Percentiles rank a stretch among this genome's conserved stretches.
Conservation (phyloP, 2,329 filamentous ascomycete species). For the Colletotrichum cuscutae region DNA sequence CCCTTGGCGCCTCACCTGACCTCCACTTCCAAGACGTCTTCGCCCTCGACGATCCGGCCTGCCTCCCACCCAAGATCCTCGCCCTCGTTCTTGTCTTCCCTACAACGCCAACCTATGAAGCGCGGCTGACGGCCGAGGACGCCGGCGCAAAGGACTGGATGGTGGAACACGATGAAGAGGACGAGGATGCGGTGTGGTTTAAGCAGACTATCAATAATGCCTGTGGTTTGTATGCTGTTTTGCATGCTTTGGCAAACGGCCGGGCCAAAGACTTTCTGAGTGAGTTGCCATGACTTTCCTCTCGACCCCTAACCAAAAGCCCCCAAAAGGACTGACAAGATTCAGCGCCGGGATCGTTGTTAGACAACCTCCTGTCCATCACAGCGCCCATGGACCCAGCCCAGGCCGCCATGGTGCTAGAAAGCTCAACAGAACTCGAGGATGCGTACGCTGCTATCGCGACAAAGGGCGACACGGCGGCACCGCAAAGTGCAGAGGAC, state of each 20-base stretch:
- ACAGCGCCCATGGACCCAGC: constrained; percentile 66
- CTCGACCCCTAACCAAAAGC: neutral
- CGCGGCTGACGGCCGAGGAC: constrained; percentile 51
- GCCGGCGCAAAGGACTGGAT: constrained; percentile 29
- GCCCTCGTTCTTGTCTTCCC: constrained; percentile 78
- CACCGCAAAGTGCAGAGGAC: constrained; percentile 68
- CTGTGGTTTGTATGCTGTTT: constrained; percentile 74
- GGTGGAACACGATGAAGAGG: constrained; percentile 48
- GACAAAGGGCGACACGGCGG: constrained; percentile 67
- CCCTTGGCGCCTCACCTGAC: constrained; percentile 67
- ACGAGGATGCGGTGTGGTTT: constrained; percentile 77
- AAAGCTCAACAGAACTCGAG: constrained; percentile 72
- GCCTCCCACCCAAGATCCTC: constrained; percentile 66
- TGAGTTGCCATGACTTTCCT: constrained; percentile 47
- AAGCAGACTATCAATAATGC: constrained; percentile 79
- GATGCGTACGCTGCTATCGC: constrained; percentile 72
- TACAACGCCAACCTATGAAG: constrained; percentile 69
- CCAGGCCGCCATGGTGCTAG: constrained; percentile 69
- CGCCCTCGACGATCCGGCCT: constrained; percentile 74
- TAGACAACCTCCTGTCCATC: constrained; percentile 69
- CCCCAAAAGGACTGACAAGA: neutral
- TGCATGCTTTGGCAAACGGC: constrained; percentile 74
- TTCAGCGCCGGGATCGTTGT: constrained; percentile 32
- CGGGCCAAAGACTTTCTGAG: constrained; percentile 41
- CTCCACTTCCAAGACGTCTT: constrained; percentile 77